phyloP scores from a whole-genome alignment of 2,329 filamentous ascomycete genomes.

The Rutstroemia sp. region DNA sequence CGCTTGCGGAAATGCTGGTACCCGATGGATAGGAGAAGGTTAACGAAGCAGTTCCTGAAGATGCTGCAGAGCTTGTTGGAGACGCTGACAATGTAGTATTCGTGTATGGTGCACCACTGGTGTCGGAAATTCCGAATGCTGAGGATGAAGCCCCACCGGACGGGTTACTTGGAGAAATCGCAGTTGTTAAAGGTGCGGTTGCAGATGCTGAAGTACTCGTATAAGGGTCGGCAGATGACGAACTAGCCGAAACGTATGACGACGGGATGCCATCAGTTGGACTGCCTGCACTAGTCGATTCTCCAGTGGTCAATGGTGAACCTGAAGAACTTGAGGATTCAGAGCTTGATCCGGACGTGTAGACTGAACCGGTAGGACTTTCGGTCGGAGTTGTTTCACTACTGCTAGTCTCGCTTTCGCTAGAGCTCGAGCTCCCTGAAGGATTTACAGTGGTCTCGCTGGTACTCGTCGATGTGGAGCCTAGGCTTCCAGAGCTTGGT shows the following conservation, averaged over 20 bases:
- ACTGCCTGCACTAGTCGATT: neutral
- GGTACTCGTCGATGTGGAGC: neutral
- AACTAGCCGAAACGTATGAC: neutral
- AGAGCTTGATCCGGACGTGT: neutral
- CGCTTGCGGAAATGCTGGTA: neutral
- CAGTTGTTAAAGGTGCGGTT: neutral
- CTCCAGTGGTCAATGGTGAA: neutral
- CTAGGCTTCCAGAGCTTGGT: neutral
- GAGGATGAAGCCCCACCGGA: neutral
- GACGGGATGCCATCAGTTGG: neutral
- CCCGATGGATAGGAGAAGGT: neutral
- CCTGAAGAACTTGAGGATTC: neutral
- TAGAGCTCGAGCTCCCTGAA: neutral
- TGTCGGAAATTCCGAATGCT: neutral
- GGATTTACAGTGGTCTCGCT: neutral
- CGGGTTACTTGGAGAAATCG: neutral
- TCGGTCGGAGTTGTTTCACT: neutral
- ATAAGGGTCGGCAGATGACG: neutral
- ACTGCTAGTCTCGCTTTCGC: neutral
- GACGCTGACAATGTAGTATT: neutral
- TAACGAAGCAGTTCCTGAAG: constrained; percentile 1
- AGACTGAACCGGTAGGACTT: neutral
- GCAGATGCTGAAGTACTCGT: constrained; percentile 4
- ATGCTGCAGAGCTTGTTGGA: neutral
- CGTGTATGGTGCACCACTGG: neutral